Percentiles rank a stretch among this genome's conserved stretches.
Conservation (phyloP, 805 yeast genomes). For the Candida sithepensis region DNA sequence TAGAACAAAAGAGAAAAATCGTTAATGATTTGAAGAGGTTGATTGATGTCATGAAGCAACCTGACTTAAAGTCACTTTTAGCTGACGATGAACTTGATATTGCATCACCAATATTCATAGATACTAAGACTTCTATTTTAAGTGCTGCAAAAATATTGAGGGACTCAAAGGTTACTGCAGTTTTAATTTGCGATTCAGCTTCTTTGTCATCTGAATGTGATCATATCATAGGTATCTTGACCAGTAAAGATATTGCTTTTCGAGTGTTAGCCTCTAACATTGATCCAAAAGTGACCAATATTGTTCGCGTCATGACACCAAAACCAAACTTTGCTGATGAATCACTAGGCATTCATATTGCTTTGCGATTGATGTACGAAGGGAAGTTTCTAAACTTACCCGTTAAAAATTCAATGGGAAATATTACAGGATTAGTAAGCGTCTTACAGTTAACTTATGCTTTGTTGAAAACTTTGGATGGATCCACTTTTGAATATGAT, state of each 20-base stretch:
- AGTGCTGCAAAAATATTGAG: slow-evolving; percentile 39
- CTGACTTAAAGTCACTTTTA: slow-evolving; percentile 33
- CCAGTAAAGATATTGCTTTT: slow-evolving; percentile 43
- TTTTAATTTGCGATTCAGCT: slow-evolving; percentile 34
- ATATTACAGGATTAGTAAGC: slow-evolving; percentile 39
- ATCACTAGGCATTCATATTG: slow-evolving; percentile 37
- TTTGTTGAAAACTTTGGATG: slow-evolving; percentile 34
- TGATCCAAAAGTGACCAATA: slow-evolving; percentile 35
- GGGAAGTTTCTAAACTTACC: slow-evolving; percentile 45
- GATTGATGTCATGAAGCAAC: slow-evolving; percentile 39
- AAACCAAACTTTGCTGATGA: slow-evolving; percentile 43
- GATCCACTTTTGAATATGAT: slow-evolving; percentile 19
- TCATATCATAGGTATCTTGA: slow-evolving; percentile 42
- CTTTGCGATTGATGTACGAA: slow-evolving; percentile 43
- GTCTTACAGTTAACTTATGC: slow-evolving; percentile 42
- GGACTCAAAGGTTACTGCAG: slow-evolving; percentile 38
- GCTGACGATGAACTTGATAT: slow-evolving; percentile 24
- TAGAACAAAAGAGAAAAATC: slow-evolving; percentile 25
- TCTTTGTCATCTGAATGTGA: slow-evolving; percentile 20
- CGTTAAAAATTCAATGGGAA: slow-evolving; percentile 29
- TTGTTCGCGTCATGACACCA: slow-evolving; percentile 42
- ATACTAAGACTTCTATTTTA: slow-evolving; percentile 34
- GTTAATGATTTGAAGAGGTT: slow-evolving; percentile 34
- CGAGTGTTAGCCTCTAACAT: slow-evolving; percentile 36
- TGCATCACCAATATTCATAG: slow-evolving; percentile 33